Evolutionary conservation across 805 yeast genomes (phyloP), one percentile per base, ranked within the genome.

Genomic region (Candida patagonica): DNA sequence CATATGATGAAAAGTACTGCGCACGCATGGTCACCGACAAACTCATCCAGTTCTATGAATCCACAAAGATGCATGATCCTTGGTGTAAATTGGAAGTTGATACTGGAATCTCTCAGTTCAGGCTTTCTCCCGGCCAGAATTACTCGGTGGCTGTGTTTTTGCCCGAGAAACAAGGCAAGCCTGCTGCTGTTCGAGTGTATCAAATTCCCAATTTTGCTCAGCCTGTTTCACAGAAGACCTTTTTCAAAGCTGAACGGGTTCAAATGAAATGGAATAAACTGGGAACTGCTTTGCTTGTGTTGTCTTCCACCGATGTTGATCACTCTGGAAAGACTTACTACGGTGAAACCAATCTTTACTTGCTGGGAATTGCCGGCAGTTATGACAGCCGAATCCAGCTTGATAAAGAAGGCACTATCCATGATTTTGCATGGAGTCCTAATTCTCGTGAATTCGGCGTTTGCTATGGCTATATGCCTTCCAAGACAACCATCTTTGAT

Each of bases 401-500:
- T 53, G 86, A 84, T 47, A 80, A 84, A 53, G 95, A 87, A 56
- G 97, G 97, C 24, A 97, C 99, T 33, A 87, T 92, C 51, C 96
- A 92, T 65, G 98, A 92, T 61, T 84, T 89, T 46, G 79, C 92
- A 17, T 92, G 99, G 99, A 82, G 95, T 20, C 96, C 97, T 43
- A 77, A 87, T 38, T 85, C 95, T 15, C 74, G 95, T 51, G 97
- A 92, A 65, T 94, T 92, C 67, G 97, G 96, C 45, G 98, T 92
- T 32, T 86, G 84, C 41, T 88, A 88, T 57, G 99, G 98, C 24
- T 88, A 76, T 65, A 92, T 92, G 97, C 99, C 99, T 2, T 85
- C 96, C 22, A 80, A 82, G 54, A 88, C 96, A 20, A 78, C 95
- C 8, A 86, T 92, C 54, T 92, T 89, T 55, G 97, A 92, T 63